Evolutionary conservation across 768 basidiomycete genomes (phyloP).

Genomic region (Xerocomus brunneocitrinus): DNA sequence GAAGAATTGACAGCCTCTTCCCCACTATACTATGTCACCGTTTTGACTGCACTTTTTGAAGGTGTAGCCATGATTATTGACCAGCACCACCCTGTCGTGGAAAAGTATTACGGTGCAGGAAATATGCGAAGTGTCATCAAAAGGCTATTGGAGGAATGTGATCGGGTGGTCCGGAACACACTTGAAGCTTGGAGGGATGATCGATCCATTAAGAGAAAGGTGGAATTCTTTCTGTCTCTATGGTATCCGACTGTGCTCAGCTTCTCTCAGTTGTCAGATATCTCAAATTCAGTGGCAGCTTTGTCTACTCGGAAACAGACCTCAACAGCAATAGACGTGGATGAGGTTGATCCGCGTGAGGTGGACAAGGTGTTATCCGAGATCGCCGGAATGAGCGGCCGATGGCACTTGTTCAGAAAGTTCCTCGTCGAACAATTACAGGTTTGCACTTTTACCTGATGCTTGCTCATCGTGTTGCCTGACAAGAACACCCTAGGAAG

Average conservation of each 20-base stretch:
- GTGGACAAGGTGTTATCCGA: slow-evolving; percentile 90
- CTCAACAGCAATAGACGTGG: slow-evolving; percentile 35
- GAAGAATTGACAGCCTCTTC: slow-evolving; percentile 64
- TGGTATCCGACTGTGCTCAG: not conserved
- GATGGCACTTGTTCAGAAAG: slow-evolving; percentile 88
- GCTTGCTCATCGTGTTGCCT: not conserved
- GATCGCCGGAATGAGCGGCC: slow-evolving; percentile 80
- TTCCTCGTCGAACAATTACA: slow-evolving; percentile 75
- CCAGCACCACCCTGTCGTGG: slow-evolving; percentile 96
- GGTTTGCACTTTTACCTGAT: slow-evolving; percentile 35
- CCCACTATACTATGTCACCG: slow-evolving; percentile 85
- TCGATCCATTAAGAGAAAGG: slow-evolving; percentile 76
- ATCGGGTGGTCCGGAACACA: slow-evolving; percentile 71
- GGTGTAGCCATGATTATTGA: slow-evolving; percentile 94
- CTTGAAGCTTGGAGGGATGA: slow-evolving; percentile 91
- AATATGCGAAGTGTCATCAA: slow-evolving; percentile 80
- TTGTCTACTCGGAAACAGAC: slow-evolving; percentile 31
- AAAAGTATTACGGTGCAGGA: slow-evolving; percentile 92
- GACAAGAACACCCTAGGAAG: slow-evolving; percentile 15
- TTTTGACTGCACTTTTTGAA: slow-evolving; percentile 89
- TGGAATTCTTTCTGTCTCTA: slow-evolving; percentile 21
- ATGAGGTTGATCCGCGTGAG: slow-evolving; percentile 80
- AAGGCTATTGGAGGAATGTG: slow-evolving; percentile 79
- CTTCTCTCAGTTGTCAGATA: slow-evolving; percentile 43
- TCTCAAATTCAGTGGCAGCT: slow-evolving; percentile 37